A percentile compares a stretch with the other conserved stretches of the same genome.
These are phyloP conservation scores for Dactylella cylindrospora DNA, from an alignment of 2,329 filamentous ascomycete genomes.

Conservation along the genomic window DNA sequence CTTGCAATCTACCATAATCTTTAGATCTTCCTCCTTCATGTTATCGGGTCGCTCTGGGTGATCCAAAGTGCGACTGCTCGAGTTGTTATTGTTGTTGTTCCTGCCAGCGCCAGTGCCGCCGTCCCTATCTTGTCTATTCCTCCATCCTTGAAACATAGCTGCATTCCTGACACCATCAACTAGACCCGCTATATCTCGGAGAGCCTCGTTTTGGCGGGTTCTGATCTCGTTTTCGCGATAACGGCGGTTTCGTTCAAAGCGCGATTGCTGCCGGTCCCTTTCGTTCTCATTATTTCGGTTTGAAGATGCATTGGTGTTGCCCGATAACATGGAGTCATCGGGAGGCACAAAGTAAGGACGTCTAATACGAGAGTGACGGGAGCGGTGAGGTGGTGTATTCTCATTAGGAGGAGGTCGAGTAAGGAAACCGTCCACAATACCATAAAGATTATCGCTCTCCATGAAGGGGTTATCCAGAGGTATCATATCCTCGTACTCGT, in stretches of 20 bases:
- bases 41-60: conserved; percentile 42
- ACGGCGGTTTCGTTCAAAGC: conserved; percentile 25
- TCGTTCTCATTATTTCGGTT: conserved; percentile 5
- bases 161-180: conserved; percentile 18
- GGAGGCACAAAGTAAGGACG: conserved; percentile 7
- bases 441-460: conserved; percentile 26
- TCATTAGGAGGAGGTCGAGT: conserved; percentile 11
- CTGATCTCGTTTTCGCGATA: conserved; percentile 26
- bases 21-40: conserved; percentile 44
- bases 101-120: conserved; percentile 2
- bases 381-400: conserved; percentile 1
- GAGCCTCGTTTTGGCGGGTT: conserved; percentile 24
- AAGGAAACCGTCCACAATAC: conserved; percentile 19
- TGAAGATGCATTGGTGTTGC: not conserved
- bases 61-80: conserved; percentile 18
- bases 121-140: too few species aligned
- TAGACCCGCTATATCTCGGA: conserved; percentile 32
- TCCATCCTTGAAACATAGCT: conserved; percentile 33
- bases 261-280: too few species aligned
- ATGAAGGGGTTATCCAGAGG: conserved; percentile 11
- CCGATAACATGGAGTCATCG: conserved; percentile 7
- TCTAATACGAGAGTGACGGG: conserved; percentile 17
- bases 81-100: conserved; percentile 8
- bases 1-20: conserved; percentile 44
- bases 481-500: conserved; percentile 38